Conservation (phyloP, 805 yeast genomes). For the Hemisphaericaspora nanyangensis region DNA sequence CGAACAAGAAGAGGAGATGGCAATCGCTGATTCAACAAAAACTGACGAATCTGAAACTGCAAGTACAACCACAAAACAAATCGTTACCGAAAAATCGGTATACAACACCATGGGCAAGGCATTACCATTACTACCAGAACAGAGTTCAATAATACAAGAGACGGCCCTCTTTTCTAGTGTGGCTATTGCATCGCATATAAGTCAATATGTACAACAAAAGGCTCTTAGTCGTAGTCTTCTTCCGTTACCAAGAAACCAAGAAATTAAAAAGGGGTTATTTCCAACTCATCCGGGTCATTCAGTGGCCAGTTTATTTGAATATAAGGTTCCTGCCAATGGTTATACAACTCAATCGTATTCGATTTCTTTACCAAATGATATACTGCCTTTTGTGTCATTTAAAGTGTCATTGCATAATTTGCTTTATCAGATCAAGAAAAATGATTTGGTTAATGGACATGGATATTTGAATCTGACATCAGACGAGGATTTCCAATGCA, state of each 20-base stretch:
- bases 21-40: slow-evolving; percentile 8
- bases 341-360: slow-evolving; percentile 37
- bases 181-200: slow-evolving; percentile 9
- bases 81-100: slow-evolving; percentile 5
- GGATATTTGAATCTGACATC: slow-evolving; percentile 27
- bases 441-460: slow-evolving; percentile 30
- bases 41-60: slow-evolving; percentile 1
- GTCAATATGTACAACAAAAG: slow-evolving; percentile 14
- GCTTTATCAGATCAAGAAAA: slow-evolving; percentile 27
- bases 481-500: slow-evolving; percentile 41
- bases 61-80: slow-evolving; percentile 1
- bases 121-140: slow-evolving; percentile 20
- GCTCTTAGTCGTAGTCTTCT: not conserved
- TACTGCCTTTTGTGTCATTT: slow-evolving; percentile 30
- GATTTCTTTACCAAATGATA: slow-evolving; percentile 33
- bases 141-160: slow-evolving; percentile 35
- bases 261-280: slow-evolving; percentile 25
- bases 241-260: slow-evolving; percentile 23
- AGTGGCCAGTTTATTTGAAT: slow-evolving; percentile 32
- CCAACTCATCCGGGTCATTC: slow-evolving; percentile 26
- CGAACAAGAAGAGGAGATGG: slow-evolving; percentile 12
- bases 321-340: slow-evolving; percentile 36
- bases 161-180: slow-evolving; percentile 30
- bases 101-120: slow-evolving; percentile 27
- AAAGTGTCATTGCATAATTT: slow-evolving; percentile 33